phyloP scores from a whole-genome alignment of 805 yeast genomes.

The Peterozyma toletana region DNA sequence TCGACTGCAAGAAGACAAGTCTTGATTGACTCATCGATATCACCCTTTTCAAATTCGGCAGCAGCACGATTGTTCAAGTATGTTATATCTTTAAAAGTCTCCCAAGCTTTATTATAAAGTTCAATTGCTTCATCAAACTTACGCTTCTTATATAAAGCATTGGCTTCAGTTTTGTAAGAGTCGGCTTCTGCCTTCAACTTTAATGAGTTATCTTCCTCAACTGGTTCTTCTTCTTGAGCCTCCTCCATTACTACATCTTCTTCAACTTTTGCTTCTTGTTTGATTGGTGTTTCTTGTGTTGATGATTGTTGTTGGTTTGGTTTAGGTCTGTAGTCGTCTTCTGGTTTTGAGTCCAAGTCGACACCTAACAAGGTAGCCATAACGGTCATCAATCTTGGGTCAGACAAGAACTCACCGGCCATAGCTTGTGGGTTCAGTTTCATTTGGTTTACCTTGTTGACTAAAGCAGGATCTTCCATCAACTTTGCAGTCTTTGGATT shows the following conservation, averaged over 20 bases:
- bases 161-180: slow-evolving; percentile 76
- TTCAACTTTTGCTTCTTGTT: slow-evolving; percentile 16
- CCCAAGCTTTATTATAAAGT: slow-evolving; percentile 82
- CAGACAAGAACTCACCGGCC: slow-evolving; percentile 63
- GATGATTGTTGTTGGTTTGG: slow-evolving; percentile 7
- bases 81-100: slow-evolving; percentile 73
- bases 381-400: slow-evolving; percentile 83
- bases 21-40: slow-evolving; percentile 73
- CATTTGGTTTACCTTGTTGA: slow-evolving; percentile 55
- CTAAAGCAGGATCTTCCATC: slow-evolving; percentile 83
- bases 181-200: slow-evolving; percentile 47
- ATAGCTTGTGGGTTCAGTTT: slow-evolving; percentile 70
- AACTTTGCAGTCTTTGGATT: slow-evolving; percentile 85
- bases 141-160: slow-evolving; percentile 75
- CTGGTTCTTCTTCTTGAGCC: slow-evolving; percentile 10
- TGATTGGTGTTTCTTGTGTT: slow-evolving; percentile 14
- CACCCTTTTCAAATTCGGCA: slow-evolving; percentile 95
- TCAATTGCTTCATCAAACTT: slow-evolving; percentile 91
- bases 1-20: slow-evolving; percentile 83
- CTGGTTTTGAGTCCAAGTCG: slow-evolving; percentile 41
- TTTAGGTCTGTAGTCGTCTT: slow-evolving; percentile 11
- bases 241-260: slow-evolving; percentile 28
- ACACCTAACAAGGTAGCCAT: slow-evolving; percentile 84
- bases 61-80: slow-evolving; percentile 96
- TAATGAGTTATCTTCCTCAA: slow-evolving; percentile 21